Percentiles rank a stretch among this genome's conserved stretches.
Evolutionary conservation across 352 stramenopile species (phyloP).

Genomic region (Phytophthora melonis): DNA sequence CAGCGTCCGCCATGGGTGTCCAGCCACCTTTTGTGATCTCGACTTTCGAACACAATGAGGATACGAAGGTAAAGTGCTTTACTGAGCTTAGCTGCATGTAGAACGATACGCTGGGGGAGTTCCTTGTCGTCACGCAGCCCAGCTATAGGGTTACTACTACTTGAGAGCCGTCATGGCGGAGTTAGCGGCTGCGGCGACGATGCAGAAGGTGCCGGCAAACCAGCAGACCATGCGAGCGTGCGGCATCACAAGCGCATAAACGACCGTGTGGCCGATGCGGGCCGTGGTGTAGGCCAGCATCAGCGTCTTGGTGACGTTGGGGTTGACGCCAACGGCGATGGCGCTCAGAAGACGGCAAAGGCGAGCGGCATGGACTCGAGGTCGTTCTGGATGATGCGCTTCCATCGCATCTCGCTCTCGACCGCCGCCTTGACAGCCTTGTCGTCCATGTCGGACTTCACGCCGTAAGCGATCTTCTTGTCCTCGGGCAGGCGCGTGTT

Average conservation of each 20-base stretch:
- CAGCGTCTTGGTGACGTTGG: conserved; percentile 41
- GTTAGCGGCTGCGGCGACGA: conserved; percentile 26
- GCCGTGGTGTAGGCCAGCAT: conserved; percentile 51
- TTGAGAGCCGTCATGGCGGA: conserved; percentile 1
- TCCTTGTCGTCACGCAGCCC: too few species aligned
- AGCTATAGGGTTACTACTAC: conserved; percentile 1
- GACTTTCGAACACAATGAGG: neutral
- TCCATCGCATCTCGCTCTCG: conserved; percentile 57
- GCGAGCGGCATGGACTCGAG: conserved; percentile 66
- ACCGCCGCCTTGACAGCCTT: conserved; percentile 37
- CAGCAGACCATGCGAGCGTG: conserved; percentile 38
- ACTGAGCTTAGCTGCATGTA: neutral
- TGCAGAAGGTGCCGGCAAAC: conserved; percentile 38
- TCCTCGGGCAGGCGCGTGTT: conserved; percentile 59
- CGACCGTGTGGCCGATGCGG: conserved; percentile 48
- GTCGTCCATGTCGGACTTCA: conserved; percentile 21
- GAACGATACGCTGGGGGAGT: too few species aligned
- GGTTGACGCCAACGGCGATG: conserved; percentile 48
- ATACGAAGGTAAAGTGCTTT: neutral
- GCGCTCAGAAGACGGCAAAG: conserved; percentile 54
- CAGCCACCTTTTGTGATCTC: neutral
- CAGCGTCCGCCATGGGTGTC: neutral
- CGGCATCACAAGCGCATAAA: conserved; percentile 52
- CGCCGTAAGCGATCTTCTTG: conserved; percentile 16
- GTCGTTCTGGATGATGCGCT: conserved; percentile 67